phyloP scores from a whole-genome alignment of 495 filamentous ascomycete species.

The Opeltia flavorubescens region DNA sequence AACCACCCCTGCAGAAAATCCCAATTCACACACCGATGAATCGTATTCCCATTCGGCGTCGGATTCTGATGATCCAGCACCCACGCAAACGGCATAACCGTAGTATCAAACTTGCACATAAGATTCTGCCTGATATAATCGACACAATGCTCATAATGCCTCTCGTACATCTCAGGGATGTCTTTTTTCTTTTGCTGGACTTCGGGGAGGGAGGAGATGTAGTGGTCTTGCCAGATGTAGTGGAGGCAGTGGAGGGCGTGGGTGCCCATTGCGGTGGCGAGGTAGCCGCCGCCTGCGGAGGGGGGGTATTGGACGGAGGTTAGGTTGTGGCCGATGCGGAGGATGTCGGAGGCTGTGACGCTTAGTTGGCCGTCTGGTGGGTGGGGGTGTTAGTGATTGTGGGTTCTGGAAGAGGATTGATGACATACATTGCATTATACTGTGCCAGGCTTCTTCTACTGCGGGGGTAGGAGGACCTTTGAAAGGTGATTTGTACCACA shows the following conservation, averaged over 20 bases:
- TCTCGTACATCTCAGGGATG: conserved; percentile 20
- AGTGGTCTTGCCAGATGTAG: conserved; percentile 12
- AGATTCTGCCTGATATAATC: conserved; percentile 21
- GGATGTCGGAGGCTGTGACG: neutral
- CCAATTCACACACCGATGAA: conserved; percentile 25
- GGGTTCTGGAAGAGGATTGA: neutral
- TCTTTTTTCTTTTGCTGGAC: neutral
- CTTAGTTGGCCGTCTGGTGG: neutral
- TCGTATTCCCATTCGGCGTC: conserved; percentile 13
- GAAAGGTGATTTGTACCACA: conserved; percentile 6
- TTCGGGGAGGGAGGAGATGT: neutral
- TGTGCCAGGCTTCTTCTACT: conserved; percentile 1
- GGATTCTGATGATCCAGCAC: conserved; percentile 17
- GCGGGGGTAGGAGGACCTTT: conserved; percentile 5
- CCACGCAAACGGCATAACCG: conserved; percentile 16
- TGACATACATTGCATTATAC: conserved; percentile 4
- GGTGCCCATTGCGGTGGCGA: neutral
- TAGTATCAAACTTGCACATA: conserved; percentile 21
- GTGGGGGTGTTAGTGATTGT: neutral
- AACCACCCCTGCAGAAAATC: conserved; percentile 18
- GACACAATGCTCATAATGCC: conserved; percentile 20
- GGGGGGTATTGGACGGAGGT: neutral
- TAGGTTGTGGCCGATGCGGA: neutral
- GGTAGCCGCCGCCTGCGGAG: conserved; percentile 2
- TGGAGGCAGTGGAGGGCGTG: conserved; percentile 6